Conservation (phyloP, 495 filamentous ascomycete genomes). For the Evernia prunastri region DNA sequence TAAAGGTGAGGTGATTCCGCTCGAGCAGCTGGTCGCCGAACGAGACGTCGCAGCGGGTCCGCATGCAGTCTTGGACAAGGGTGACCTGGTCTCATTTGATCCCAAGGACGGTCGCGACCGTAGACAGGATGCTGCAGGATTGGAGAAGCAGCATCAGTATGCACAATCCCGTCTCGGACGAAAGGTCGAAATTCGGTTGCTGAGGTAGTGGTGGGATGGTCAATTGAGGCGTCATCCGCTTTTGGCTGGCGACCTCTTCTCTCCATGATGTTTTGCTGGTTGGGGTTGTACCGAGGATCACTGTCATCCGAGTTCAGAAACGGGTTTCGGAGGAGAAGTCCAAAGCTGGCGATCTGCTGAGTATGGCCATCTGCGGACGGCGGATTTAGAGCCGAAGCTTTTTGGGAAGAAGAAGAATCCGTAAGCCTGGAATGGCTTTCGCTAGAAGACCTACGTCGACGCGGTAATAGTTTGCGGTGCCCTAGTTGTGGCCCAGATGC, state of each 20-base stretch:
- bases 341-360: not conserved
- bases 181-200: slow-evolving; percentile 1
- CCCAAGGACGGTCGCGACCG: slow-evolving; percentile 10
- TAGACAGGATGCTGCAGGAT: slow-evolving; percentile 15
- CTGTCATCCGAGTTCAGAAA: not conserved
- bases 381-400: not conserved
- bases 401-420: not conserved
- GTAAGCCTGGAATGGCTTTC: slow-evolving; percentile 7
- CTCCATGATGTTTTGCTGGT: not conserved
- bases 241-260: not conserved
- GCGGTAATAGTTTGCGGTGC: not conserved
- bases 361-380: not conserved
- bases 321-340: slow-evolving; percentile 3
- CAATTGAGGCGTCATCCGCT: not conserved
- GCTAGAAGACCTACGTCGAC: slow-evolving; percentile 14
- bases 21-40: slow-evolving; percentile 14
- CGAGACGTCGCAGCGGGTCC: not conserved
- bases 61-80: not conserved
- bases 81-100: not conserved
- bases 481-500: not conserved
- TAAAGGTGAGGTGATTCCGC: slow-evolving; percentile 19
- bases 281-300: not conserved
- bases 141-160: slow-evolving; percentile 14
- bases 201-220: not conserved
- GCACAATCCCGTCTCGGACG: not conserved